Percentiles rank a stretch among this genome's conserved stretches.
These are phyloP conservation scores for Podila verticillata DNA, from an alignment of 192 early-diverging fungal species.

Conservation along the genomic window DNA sequence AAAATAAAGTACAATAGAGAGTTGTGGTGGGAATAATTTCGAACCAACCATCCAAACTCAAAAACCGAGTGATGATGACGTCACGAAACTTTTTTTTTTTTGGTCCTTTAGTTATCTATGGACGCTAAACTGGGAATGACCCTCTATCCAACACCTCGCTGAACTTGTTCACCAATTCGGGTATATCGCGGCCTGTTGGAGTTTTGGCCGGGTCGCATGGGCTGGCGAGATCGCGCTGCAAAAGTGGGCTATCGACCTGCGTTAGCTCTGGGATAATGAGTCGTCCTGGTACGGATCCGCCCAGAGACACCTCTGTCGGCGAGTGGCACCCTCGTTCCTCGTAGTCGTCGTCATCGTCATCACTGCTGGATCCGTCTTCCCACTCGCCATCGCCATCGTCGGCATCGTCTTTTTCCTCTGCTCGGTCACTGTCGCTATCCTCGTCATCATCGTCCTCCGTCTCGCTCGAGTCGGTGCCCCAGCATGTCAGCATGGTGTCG, in stretches of 20 bases:
- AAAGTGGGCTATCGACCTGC: not conserved
- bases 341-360: constrained; percentile 23
- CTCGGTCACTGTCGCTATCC: constrained; percentile 5
- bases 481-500: constrained; percentile 45
- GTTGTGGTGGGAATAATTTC: too few species aligned
- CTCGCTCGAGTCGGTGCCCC: constrained; percentile 39
- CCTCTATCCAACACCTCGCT: not conserved
- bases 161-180: not conserved
- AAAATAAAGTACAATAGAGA: not conserved
- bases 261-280: not conserved
- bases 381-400: constrained; percentile 47
- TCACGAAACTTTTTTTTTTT: too few species aligned
- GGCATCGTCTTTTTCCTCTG: constrained; percentile 24
- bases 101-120: too few species aligned
- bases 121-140: too few species aligned
- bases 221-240: not conserved
- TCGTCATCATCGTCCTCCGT: constrained; percentile 28
- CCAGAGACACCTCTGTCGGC: not conserved
- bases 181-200: not conserved
- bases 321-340: not conserved
- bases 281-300: not conserved
- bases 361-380: constrained; percentile 35
- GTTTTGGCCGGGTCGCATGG: not conserved
- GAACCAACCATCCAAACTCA: too few species aligned
- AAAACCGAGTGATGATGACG: too few species aligned